Evolutionary conservation across 768 basidiomycete genomes (phyloP).

Genomic region (Infundibulicybe gibba): DNA sequence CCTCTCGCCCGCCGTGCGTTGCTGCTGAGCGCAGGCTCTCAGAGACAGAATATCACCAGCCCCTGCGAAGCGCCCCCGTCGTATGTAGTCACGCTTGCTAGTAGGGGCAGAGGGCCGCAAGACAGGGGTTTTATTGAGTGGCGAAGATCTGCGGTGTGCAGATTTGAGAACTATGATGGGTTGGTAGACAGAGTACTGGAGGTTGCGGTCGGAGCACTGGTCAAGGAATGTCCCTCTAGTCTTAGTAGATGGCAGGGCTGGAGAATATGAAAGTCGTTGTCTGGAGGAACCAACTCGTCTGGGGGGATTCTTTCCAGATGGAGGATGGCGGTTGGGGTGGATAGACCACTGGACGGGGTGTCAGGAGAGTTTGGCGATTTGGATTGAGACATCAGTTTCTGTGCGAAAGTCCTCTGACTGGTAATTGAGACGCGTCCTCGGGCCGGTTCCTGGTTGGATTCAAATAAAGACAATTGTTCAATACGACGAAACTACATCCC

Average conservation of each 20-base stretch:
- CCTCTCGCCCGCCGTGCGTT: constrained; percentile 45
- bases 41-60: constrained; percentile 45
- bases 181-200: constrained; percentile 53
- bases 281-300: constrained; percentile 65
- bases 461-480: no score
- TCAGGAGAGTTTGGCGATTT: not conserved
- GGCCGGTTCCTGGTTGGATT: no score
- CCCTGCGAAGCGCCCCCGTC: constrained; percentile 69
- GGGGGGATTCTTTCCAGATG: constrained; percentile 80
- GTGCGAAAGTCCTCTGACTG: constrained; percentile 64
- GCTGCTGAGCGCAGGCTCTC: constrained; percentile 33
- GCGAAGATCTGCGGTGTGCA: constrained; percentile 55
- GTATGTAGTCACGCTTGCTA: constrained; percentile 55
- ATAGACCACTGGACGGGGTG: constrained; percentile 26
- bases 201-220: constrained; percentile 36
- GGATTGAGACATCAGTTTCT: constrained; percentile 41
- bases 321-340: constrained; percentile 42
- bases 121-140: constrained; percentile 47
- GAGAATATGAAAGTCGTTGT: constrained; percentile 46
- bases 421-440: constrained; percentile 51
- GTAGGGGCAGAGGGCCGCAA: constrained; percentile 87
- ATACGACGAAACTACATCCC: no score
- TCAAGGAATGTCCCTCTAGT: constrained; percentile 27
- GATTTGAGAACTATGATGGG: constrained; percentile 76
- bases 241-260: constrained; percentile 27